Evolutionary conservation across 2,329 filamentous ascomycete genomes (phyloP), one percentile per base, ranked within the genome.

Genomic region (Coleophoma crateriformis): DNA sequence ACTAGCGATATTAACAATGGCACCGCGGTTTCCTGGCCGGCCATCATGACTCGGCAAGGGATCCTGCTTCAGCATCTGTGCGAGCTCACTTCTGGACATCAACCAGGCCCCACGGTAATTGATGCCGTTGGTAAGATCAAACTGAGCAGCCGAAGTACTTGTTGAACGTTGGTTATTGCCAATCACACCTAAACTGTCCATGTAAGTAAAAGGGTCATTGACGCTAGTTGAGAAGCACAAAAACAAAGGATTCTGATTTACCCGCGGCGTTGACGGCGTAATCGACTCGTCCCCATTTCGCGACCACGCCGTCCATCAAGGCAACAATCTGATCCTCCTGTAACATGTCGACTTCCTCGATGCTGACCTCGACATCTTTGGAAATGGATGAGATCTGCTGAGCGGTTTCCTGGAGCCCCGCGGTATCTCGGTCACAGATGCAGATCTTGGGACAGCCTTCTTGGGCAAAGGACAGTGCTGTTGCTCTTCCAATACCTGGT

Each of bases 71-170:
- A 68, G 55, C 72, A 76, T 76, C 45, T 68, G 63, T 13, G 59
- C 61, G 27, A 75, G 56, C 52, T 73, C 68, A 11, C 69, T 70
- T 1, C 71, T 61, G 0, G 68, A 68, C n/a, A 65, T 68, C 5
- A 76, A 58, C 73, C 73, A 76, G 7, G 65, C 58, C 1, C 73
- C 73, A 8, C 71, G 64, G 41, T 72, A 72, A 53, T 76, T 74
- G 49, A 72, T 63, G 20, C 58, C 55, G 35, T 69, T 70, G 47
- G 74, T 66, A 0, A 63, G 50, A 51, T 75, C 73, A 46, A 75
- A 76, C 22, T 73, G 68, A 2, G 62, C 57, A 7, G 58, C 46
- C 1, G 54, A 57, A 8, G 67, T 65, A 39, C 67, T 64, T 40
- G 57, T 57, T 17, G 56, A 57, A 4, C 50, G 49, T 17, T 53